Evolutionary conservation across 306 rosid genomes (phyloP).

Genomic region (Rubus idaeus): DNA sequence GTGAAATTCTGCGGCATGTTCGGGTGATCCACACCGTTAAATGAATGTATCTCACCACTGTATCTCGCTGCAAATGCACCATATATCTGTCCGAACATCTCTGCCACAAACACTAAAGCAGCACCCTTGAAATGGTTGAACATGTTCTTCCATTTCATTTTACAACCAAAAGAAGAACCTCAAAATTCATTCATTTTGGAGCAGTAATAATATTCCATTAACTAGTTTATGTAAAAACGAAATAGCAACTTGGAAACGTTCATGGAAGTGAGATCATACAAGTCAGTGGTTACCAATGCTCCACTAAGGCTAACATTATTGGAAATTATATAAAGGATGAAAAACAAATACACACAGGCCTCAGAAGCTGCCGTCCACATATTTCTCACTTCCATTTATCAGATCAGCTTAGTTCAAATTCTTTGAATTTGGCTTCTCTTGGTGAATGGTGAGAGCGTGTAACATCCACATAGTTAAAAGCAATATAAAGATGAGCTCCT

Average conservation of each 20-base stretch:
- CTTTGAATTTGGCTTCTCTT: slow-evolving; percentile 16
- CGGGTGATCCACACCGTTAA: too few species aligned
- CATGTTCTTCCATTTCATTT: too few species aligned
- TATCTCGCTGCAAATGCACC: too few species aligned
- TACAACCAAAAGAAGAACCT: too few species aligned
- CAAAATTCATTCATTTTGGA: too few species aligned
- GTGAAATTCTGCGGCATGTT: too few species aligned
- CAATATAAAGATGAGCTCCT: not conserved
- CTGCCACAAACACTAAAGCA: too few species aligned
- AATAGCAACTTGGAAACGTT: not conserved
- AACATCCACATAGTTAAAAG: not conserved
- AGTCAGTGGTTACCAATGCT: not conserved
- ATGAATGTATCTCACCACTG: too few species aligned
- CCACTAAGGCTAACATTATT: not conserved
- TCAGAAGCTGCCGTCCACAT: slow-evolving; percentile 15
- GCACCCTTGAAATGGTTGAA: too few species aligned
- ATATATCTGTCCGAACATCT: too few species aligned
- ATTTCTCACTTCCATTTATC: not conserved
- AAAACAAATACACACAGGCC: not conserved
- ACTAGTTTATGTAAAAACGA: not conserved
- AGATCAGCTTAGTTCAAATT: slow-evolving; percentile 6
- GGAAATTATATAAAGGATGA: not conserved
- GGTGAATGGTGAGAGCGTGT: not conserved
- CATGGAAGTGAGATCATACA: not conserved
- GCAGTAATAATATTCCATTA: too few species aligned